Percentiles rank a stretch among this genome's conserved stretches.
Conservation (phyloP, 75 land plant species). For the Isoetes taiwanensis region DNA sequence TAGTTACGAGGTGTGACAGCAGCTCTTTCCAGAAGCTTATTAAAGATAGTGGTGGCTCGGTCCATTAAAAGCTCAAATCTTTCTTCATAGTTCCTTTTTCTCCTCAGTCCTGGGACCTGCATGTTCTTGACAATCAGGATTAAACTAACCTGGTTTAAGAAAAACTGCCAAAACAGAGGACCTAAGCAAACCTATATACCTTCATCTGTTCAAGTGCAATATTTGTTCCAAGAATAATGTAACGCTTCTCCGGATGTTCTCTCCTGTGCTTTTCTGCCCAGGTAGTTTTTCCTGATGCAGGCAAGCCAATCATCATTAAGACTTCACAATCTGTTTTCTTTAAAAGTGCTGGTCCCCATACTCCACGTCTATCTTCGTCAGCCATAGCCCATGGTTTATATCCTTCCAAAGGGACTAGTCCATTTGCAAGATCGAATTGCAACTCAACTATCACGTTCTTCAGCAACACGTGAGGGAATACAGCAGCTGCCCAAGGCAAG, state of each 20-base stretch:
- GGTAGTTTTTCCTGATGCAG: conserved; percentile 41
- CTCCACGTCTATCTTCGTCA: conserved; percentile 26
- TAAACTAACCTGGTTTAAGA: neutral
- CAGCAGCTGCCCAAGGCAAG: conserved; percentile 24
- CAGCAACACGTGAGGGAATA: conserved; percentile 40
- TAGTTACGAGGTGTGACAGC: conserved; percentile 27
- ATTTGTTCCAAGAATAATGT: conserved; percentile 42
- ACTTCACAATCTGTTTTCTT: conserved; percentile 27
- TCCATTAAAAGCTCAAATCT: conserved; percentile 45
- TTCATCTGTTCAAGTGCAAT: conserved; percentile 47
- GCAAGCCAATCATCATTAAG: conserved; percentile 45
- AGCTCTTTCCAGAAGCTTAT: conserved; percentile 31
- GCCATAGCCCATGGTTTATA: conserved; percentile 38
- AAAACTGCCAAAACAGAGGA: neutral
- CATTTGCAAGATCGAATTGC: conserved; percentile 32
- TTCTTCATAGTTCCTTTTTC: conserved; percentile 40
- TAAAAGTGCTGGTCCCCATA: conserved; percentile 23
- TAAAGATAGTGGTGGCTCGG: conserved; percentile 38
- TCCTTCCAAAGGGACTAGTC: conserved; percentile 31
- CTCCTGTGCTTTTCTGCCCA: conserved; percentile 43
- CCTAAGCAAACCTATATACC: conserved; percentile 14
- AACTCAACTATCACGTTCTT: conserved; percentile 40
- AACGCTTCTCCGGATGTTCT: conserved; percentile 39
- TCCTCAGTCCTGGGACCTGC: conserved; percentile 34
- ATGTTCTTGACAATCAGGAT: neutral